Percentiles rank a stretch among this genome's conserved stretches.
phyloP scores from a whole-genome alignment of 306 rosid genomes.

The Sphenostylis stenocarpa region DNA sequence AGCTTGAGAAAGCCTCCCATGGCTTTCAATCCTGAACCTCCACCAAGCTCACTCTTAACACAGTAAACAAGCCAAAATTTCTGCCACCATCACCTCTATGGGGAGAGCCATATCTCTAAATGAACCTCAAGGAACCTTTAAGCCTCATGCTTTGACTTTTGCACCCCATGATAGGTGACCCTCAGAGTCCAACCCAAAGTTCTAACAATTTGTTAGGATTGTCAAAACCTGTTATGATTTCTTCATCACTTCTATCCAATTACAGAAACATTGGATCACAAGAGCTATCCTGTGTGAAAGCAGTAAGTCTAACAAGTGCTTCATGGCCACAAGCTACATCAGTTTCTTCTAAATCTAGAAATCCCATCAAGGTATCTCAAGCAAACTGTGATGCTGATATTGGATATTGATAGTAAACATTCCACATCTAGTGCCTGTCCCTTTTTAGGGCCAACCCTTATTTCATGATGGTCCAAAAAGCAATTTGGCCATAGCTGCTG shows the following conservation, averaged over 20 bases:
- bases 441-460: not conserved
- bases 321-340: not conserved
- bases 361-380: not conserved
- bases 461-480: no score
- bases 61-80: not conserved
- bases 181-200: not conserved
- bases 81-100: not conserved
- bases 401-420: not conserved
- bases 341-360: not conserved
- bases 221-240: no score
- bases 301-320: not conserved
- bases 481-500: not conserved
- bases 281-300: not conserved
- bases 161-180: no score
- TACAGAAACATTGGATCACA: not conserved
- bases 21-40: not conserved
- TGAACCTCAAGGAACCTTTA: not conserved
- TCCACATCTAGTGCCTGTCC: not conserved
- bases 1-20: not conserved
- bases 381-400: not conserved
- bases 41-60: not conserved
- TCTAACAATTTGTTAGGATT: not conserved
- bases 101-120: not conserved
- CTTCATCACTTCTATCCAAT: not conserved
- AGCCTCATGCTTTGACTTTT: not conserved